Evolutionary conservation across 2,329 filamentous ascomycete species (phyloP).

Genomic region (Fusarium proliferatum): DNA sequence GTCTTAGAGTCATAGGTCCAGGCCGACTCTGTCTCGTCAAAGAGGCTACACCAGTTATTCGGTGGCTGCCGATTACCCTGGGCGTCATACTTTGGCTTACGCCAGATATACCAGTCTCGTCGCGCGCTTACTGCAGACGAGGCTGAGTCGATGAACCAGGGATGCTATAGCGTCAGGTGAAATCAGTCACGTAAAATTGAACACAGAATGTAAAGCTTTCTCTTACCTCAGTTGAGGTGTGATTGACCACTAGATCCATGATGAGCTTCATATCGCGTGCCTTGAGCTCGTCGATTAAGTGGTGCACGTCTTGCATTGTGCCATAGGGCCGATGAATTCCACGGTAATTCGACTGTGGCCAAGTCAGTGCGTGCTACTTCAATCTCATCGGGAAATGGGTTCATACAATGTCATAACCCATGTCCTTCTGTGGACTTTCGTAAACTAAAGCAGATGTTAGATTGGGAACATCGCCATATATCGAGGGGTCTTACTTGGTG

Average conservation of each 20-base stretch:
- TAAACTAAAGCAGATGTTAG: constrained; percentile 10
- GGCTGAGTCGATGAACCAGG: constrained; percentile 38
- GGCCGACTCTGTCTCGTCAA: constrained; percentile 63
- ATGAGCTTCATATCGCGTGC: constrained; percentile 30
- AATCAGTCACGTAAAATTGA: no score
- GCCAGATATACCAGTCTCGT: constrained; percentile 73
- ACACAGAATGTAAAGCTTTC: accelerated
- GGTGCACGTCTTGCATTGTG: constrained; percentile 33
- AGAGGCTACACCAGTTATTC: constrained; percentile 78
- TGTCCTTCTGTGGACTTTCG: constrained; percentile 38
- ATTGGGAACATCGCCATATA: no score
- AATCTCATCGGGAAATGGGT: background rate
- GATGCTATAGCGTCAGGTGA: background rate
- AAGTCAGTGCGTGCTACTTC: accelerated
- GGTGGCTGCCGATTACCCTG: constrained; percentile 74
- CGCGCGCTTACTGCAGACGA: constrained; percentile 20
- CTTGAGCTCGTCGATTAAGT: constrained; percentile 32
- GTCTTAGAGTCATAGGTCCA: constrained; percentile 79
- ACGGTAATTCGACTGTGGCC: constrained; percentile 27
- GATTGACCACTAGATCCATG: constrained; percentile 39
- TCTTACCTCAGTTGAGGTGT: constrained; percentile 30
- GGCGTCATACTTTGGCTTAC: constrained; percentile 59
- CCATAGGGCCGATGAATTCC: constrained; percentile 34
- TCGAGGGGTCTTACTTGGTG: background rate
- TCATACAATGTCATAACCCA: constrained; percentile 38